A percentile compares a stretch with the other conserved stretches of the same genome.
Conservation (phyloP, 2,329 filamentous ascomycete species). For the Xylaria multiplex region DNA sequence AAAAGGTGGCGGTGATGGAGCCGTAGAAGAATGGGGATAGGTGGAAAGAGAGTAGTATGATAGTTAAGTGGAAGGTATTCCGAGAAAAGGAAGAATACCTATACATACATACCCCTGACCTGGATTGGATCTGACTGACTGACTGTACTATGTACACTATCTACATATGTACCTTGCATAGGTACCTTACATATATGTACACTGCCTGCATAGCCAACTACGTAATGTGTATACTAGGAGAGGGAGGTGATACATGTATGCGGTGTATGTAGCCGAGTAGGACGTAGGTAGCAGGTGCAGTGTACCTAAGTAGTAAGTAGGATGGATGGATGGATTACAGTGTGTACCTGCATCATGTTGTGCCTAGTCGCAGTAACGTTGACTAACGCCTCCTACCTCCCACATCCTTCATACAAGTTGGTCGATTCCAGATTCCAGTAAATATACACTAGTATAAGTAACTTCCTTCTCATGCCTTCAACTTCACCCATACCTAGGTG, state of each 20-base stretch:
- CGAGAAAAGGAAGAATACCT: constrained; percentile 8
- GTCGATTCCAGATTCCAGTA: too few relatives aligned
- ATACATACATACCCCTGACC: constrained; percentile 9
- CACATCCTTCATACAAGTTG: neutral
- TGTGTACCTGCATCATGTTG: constrained; percentile 8
- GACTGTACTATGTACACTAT: constrained; percentile 1
- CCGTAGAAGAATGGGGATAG: constrained; percentile 11
- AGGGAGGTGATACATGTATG: neutral
- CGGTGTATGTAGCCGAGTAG: too few relatives aligned
- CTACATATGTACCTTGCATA: neutral
- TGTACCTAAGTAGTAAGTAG: neutral
- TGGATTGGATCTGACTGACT: neutral
- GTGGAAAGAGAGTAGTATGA: constrained; percentile 18
- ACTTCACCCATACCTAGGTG: neutral
- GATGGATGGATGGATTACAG: neutral
- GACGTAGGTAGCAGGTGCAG: too few relatives aligned
- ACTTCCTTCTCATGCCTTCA: constrained; percentile 3
- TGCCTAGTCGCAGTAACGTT: constrained; percentile 5
- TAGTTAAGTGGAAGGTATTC: constrained; percentile 10
- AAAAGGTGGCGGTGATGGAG: constrained; percentile 11
- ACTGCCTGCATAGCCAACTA: neutral
- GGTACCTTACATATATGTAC: neutral
- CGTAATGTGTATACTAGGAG: neutral
- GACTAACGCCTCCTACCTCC: constrained; percentile 1
- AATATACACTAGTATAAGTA: neutral